phyloP scores from a whole-genome alignment of 495 filamentous ascomycete species.

The Talaromyces proteolyticus region DNA sequence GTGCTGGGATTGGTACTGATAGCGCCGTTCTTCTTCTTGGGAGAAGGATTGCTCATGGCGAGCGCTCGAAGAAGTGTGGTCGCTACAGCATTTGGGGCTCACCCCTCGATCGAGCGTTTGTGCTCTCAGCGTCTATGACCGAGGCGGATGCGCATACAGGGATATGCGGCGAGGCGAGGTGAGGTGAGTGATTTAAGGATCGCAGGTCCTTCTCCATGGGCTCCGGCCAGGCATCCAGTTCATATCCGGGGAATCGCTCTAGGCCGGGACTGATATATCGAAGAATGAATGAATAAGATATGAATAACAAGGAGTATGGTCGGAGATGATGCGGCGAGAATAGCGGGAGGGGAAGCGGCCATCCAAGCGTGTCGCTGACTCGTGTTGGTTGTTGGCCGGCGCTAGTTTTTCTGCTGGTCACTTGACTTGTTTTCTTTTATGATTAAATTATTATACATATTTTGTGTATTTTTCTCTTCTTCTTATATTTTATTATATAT shows the following conservation, averaged over 20 bases:
- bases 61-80: conserved; percentile 16
- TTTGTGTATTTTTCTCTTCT: too few species aligned
- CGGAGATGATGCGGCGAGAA: background rate
- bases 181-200: background rate
- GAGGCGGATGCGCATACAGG: too few species aligned
- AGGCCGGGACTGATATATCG: too few species aligned
- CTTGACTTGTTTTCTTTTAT: too few species aligned
- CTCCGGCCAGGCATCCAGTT: background rate
- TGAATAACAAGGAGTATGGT: too few species aligned
- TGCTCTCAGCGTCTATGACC: background rate
- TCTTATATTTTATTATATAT: too few species aligned
- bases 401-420: background rate
- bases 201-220: background rate
- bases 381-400: background rate
- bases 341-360: background rate
- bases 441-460: too few species aligned
- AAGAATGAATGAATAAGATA: too few species aligned
- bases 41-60: conserved; percentile 42
- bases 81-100: background rate
- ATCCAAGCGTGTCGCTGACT: too few species aligned
- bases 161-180: background rate
- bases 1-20: background rate
- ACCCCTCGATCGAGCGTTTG: too few species aligned
- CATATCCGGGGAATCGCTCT: background rate
- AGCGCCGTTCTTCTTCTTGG: conserved; percentile 29